Evolutionary conservation across 305 asterid genomes (phyloP), one percentile per base, ranked within the genome.

Genomic region (Fraxinus ornus): DNA sequence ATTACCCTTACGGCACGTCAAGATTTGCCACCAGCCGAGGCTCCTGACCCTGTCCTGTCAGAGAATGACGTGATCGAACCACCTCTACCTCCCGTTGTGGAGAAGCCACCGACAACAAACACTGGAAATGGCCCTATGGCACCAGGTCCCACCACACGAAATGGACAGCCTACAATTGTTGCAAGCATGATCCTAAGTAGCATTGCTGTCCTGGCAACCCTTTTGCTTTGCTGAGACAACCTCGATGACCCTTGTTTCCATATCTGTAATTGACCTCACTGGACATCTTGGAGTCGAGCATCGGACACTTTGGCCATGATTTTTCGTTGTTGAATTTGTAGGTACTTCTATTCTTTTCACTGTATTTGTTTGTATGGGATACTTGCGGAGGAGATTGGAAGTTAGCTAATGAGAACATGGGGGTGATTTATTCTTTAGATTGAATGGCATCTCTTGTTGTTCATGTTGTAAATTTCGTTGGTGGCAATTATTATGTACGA

Each of bases 61-160:
- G 95, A 88, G 39, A 66, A 17, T 10, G 89, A 89, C 78, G 93
- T 96, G 80, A 57, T 3, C 0, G 92, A 92, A 85, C 89, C 97
- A 78, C 97, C 98, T 81, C 90, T 96, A 36, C 98, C 99, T 0
- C 84, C 95, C 0, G 95, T 91, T 36, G 72, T 44, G 37, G 80
- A 21, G 81, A 88, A 86, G 81, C 81, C 90, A 24, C 90, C 90
- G 1, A 0, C 83, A 41, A 32, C 47, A 1, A 44, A 55, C 12
- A n/a, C 60, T 41, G 88, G 78, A 74, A 85, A 78, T 57, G 87
- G 85, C 77, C 28, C 90, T 22, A 76, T 81, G 19, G 86, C 93
- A 10, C 86, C 88, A 0, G 85, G 84, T 1, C 93, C 94, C 0
- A 66, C 88, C 47, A 55, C 94, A 49, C 89, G 86, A 52, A 92